Conservation (phyloP, 192 early-diverging fungal species). For the Spinellus fusiger region DNA sequence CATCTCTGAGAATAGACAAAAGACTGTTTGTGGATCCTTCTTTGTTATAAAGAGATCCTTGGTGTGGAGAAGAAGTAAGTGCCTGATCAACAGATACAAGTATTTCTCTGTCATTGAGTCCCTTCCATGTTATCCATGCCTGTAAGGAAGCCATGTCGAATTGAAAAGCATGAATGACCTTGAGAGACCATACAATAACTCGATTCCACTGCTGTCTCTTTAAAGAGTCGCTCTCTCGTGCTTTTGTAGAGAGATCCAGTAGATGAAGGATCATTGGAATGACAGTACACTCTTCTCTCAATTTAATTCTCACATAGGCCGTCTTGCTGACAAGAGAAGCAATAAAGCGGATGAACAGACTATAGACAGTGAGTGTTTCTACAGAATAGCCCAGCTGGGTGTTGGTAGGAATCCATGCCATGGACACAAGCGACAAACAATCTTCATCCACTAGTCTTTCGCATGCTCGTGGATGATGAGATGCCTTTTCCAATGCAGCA, state of each 20-base stretch:
- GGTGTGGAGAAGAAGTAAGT: neutral
- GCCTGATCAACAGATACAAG: neutral
- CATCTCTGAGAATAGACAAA: neutral
- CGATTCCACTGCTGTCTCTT: neutral
- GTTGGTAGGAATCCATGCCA: neutral
- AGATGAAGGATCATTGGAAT: slow-evolving; percentile 4
- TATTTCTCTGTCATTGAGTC: neutral
- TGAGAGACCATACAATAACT: neutral
- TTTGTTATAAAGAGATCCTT: neutral
- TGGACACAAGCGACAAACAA: neutral
- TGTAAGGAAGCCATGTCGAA: neutral
- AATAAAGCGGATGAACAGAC: neutral
- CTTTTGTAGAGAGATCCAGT: neutral
- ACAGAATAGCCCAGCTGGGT: neutral
- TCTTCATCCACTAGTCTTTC: slow-evolving; percentile 5
- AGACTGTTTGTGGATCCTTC: neutral
- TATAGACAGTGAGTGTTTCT: neutral
- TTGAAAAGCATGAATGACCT: neutral
- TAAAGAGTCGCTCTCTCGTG: neutral
- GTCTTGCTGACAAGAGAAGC: neutral
- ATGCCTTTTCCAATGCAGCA: neutral
- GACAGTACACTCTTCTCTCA: neutral
- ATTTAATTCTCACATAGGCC: slow-evolving; percentile 1
- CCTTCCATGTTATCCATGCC: neutral
- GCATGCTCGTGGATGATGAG: slow-evolving; percentile 4